A percentile compares a stretch with the other conserved stretches of the same genome.
Evolutionary conservation across 2,329 filamentous ascomycete species (phyloP).

Genomic region (Aspergillus thermomutatus): DNA sequence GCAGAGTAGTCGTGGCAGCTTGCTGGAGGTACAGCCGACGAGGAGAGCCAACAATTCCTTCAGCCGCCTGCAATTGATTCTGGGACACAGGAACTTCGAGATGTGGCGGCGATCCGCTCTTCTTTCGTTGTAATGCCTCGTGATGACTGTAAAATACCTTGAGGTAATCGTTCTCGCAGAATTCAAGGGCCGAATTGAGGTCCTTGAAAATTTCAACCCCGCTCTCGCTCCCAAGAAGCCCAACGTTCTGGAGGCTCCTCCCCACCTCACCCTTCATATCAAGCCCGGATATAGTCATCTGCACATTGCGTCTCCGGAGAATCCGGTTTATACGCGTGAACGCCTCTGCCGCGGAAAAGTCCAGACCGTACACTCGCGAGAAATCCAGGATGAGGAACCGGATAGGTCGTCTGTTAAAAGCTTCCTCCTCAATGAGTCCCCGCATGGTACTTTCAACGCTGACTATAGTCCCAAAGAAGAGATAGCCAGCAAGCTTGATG

Average conservation of each 20-base stretch:
- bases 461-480: slow-evolving; percentile 99
- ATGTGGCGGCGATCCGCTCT: slow-evolving; percentile 10
- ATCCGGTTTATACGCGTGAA: slow-evolving; percentile 90
- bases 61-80: slow-evolving; percentile 33
- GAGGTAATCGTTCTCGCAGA: slow-evolving; percentile 90
- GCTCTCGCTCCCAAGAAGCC: slow-evolving; percentile 69
- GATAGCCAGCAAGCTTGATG: slow-evolving; percentile 85
- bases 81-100: slow-evolving; percentile 31
- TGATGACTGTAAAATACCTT: slow-evolving; percentile 73
- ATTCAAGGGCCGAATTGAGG: slow-evolving; percentile 88
- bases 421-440: slow-evolving; percentile 74
- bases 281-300: slow-evolving; percentile 79
- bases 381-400: slow-evolving; percentile 88
- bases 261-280: slow-evolving; percentile 73
- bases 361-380: slow-evolving; percentile 82
- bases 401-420: slow-evolving; percentile 74
- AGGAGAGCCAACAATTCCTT: slow-evolving; percentile 68
- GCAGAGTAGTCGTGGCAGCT: slow-evolving; percentile 73
- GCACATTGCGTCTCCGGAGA: slow-evolving; percentile 71
- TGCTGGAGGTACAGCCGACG: slow-evolving; percentile 72
- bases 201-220: slow-evolving; percentile 80
- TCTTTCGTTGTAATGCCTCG: slow-evolving; percentile 43
- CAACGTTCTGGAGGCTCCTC: slow-evolving; percentile 75
- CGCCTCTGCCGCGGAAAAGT: slow-evolving; percentile 93
- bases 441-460: slow-evolving; percentile 88